Base-by-base conservation (phyloP, 495 filamentous ascomycete genomes). In the Podospora pseudopauciseta region DNA sequence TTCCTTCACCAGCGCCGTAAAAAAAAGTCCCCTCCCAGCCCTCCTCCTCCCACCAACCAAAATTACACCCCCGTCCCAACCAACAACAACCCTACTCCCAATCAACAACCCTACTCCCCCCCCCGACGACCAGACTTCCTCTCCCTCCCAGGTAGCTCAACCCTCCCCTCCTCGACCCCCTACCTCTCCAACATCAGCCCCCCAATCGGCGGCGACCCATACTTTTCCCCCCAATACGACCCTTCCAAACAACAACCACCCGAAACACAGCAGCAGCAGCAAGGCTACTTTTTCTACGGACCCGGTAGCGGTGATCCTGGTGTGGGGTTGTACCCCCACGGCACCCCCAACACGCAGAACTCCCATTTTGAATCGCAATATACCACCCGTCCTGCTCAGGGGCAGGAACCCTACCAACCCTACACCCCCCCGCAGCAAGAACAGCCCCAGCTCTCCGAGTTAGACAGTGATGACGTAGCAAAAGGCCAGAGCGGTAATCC, bases 1-100 rank as follows among this genome's bases (percentile, higher is more conserved):
- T 18, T 72, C 26, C 32, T 76, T 11, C 64, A 72, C 49, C 72
- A 68, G 56, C 67, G 64, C 19, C 72, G 68, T 65, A 74, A 66
- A 60, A 67, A 55, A 60, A 67, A 67, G 27, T 5, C 26, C 34
- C 30, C 13, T 26, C 27, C 60, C 16, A 62, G 32, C 20, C 30
- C 30, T 32, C 7, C 59, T 32, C 59, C 28, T 26, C 59, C 53
- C 54, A 39, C 53, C 53, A 57, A 55, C 60, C 61, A 54, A 7
- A 39, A 49, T 6, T 72, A 74, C 66, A 72, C 64, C 64, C 65
- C 72, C 20, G 68, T 72, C 28, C 61, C 70, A 16, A 65, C 68
- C 20, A 66, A 30, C 63, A 32, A 54, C 67, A 59, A 26, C 32
- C 54, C 39, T 28, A 23, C 23, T 23, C 1, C 39, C 20, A 54